Base-by-base conservation (phyloP, 176 grass and related monocot genomes). In the Luzula sylvatica region DNA sequence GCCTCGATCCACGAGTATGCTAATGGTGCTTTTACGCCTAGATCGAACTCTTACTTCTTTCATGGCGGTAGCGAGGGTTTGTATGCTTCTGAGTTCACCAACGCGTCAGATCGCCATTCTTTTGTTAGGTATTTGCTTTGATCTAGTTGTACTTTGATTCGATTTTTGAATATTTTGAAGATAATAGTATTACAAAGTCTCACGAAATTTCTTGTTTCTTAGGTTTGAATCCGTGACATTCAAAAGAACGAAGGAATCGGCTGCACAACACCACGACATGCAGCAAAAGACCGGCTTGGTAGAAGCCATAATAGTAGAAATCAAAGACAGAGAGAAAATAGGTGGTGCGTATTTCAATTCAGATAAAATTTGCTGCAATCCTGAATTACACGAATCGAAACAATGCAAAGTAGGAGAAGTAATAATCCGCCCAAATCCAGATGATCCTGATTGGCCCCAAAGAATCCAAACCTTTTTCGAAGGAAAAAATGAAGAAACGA, bases 21-120 rank as follows among this genome's bases (percentile, higher is more conserved):
- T 48, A 78, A 57, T 65, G 92, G 81, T 21, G 65, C 42, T 13
- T 98, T 98, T 56, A 50, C 65, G 32, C 81, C 85, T 52, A 80
- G 85, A 61, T 77, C 85, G 40, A 98, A 98, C 66, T 98, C 92
- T 28, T 98, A 82, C 81, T 98, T 98, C 65, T 90, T 98, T 75
- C 92, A 98, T 66, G 92, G 81, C 46, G 92, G 92, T 11, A 98
- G 92, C 69, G 92, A 98, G 86, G 92, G 86, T 23, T 81, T 98
- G 56, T 87, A 90, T 65, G 86, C 92, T 44, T 89, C 84, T 29
- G 65, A 70, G 23, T 45, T 60, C 22, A 69, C 77, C 25, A 84
- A 72, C 22, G 60, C 76, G 16, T 73, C 80, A 19, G 66, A 77
- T 48, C 66, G 66, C 30, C 58, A 79, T 6, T 96, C 92, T 38